These are phyloP conservation scores for Boletus rubroflammeus DNA, from an alignment of 768 basidiomycete genomes.

Conservation along the genomic window DNA sequence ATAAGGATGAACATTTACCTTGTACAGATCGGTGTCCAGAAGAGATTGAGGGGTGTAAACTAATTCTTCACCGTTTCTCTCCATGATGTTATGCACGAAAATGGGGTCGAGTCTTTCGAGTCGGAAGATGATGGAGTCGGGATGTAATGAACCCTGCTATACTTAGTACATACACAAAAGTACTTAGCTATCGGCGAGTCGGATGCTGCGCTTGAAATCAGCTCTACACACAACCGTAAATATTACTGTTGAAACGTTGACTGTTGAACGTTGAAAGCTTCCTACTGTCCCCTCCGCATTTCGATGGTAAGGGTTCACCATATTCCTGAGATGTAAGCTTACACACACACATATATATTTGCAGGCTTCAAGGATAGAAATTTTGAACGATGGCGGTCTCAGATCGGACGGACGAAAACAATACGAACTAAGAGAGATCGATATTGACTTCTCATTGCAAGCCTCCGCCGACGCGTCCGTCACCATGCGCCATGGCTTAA, in stretches of 20 bases:
- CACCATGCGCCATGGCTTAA: conserved; percentile 82
- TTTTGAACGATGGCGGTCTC: conserved; percentile 80
- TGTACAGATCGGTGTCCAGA: conserved; percentile 94
- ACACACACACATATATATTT: not conserved
- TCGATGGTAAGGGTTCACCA: conserved; percentile 4
- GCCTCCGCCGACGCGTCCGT: conserved; percentile 85
- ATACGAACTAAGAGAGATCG: conserved; percentile 81
- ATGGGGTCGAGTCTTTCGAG: not conserved
- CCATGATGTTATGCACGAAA: conserved; percentile 8
- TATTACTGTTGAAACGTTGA: not conserved
- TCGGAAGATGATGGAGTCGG: too few species aligned
- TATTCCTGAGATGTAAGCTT: not conserved
- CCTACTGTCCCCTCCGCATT: not conserved
- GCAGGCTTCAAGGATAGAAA: conserved; percentile 59
- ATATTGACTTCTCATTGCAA: conserved; percentile 72
- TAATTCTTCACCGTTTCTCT: conserved; percentile 3
- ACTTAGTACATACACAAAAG: too few species aligned
- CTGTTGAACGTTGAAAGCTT: not conserved
- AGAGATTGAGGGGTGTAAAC: conserved; percentile 45
- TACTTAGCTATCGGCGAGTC: too few species aligned
- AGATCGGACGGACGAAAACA: conserved; percentile 93
- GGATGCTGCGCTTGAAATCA: too few species aligned
- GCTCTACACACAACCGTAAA: not conserved
- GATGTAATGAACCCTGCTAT: not conserved
- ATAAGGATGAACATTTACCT: conserved; percentile 43